phyloP scores from a whole-genome alignment of 768 basidiomycete species.

The Naganishia friedmannii region DNA sequence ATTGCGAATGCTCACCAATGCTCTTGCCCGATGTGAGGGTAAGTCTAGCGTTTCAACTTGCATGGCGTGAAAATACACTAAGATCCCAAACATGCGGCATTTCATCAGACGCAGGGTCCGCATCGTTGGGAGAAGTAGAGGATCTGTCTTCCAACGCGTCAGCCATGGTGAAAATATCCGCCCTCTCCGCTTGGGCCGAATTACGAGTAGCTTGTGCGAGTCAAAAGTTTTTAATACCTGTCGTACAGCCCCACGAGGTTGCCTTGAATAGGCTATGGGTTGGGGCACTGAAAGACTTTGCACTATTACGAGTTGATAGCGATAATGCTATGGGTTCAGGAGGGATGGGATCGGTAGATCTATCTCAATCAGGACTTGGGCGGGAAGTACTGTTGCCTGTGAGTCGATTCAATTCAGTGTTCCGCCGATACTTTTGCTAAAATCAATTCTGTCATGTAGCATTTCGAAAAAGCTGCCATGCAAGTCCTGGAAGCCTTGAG shows the following conservation, averaged over 20 bases:
- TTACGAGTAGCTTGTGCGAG: slow-evolving; percentile 72
- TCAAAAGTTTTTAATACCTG: slow-evolving; percentile 72
- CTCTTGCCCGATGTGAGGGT: slow-evolving; percentile 89
- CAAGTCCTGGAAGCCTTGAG: slow-evolving; percentile 56
- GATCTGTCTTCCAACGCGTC: slow-evolving; percentile 91
- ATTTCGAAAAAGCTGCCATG: slow-evolving; percentile 67
- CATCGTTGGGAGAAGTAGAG: slow-evolving; percentile 74
- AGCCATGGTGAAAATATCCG: slow-evolving; percentile 87
- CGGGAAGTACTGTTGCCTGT: slow-evolving; percentile 89
- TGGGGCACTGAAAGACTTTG: slow-evolving; percentile 83
- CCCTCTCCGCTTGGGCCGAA: slow-evolving; percentile 92
- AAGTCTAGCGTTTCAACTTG: slow-evolving; percentile 20
- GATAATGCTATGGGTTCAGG: slow-evolving; percentile 60
- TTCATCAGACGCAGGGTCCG: slow-evolving; percentile 13
- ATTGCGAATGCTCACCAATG: slow-evolving; percentile 77
- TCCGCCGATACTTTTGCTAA: neutral
- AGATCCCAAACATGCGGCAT: neutral
- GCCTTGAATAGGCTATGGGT: slow-evolving; percentile 82
- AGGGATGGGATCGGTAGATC: slow-evolving; percentile 58
- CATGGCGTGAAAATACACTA: neutral
- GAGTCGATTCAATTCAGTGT: slow-evolving; percentile 49
- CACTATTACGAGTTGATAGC: slow-evolving; percentile 81
- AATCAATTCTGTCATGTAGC: slow-evolving; percentile 59
- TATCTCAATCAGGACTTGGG: slow-evolving; percentile 80
- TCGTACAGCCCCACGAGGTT: slow-evolving; percentile 74